These are phyloP conservation scores for Cucumis melo DNA, from an alignment of 306 rosid genomes.

Conservation along the genomic window DNA sequence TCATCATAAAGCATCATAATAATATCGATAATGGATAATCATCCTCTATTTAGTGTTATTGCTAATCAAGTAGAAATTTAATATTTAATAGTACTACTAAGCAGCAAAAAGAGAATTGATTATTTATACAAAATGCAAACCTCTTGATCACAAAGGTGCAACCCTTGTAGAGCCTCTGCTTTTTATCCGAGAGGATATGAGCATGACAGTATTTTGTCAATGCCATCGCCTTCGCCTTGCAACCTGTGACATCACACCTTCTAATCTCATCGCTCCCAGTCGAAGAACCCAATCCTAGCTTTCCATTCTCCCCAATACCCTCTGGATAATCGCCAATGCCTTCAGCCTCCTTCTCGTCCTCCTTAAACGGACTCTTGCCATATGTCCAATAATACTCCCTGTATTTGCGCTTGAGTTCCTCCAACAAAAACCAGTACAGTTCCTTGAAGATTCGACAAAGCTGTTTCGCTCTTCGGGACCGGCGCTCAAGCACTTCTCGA, in stretches of 20 bases:
- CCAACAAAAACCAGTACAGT: slow-evolving; percentile 60
- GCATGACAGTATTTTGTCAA: slow-evolving; percentile 47
- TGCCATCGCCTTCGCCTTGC: slow-evolving; percentile 51
- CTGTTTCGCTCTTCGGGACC: slow-evolving; percentile 20
- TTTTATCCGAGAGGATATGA: slow-evolving; percentile 55
- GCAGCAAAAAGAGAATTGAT: not conserved
- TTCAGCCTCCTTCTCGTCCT: slow-evolving; percentile 15
- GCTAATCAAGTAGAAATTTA: not conserved
- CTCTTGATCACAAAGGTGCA: slow-evolving; percentile 43
- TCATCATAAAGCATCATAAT: not conserved
- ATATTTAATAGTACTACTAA: not conserved
- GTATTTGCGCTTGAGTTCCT: slow-evolving; percentile 31
- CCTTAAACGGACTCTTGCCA: slow-evolving; percentile 63
- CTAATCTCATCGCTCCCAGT: slow-evolving; percentile 22
- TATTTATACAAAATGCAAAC: slow-evolving; percentile 11
- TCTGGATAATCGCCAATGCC: not conserved
- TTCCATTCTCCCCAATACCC: slow-evolving; percentile 13
- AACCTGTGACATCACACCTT: slow-evolving; percentile 34
- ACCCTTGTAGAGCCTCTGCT: slow-evolving; percentile 52
- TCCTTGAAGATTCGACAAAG: slow-evolving; percentile 15
- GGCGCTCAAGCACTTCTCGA: slow-evolving; percentile 16
- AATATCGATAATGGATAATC: not conserved
- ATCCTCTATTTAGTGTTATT: not conserved
- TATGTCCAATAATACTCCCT: slow-evolving; percentile 53
- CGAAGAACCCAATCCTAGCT: slow-evolving; percentile 11